Percentiles rank a stretch among this genome's conserved stretches.
Evolutionary conservation across 306 rosid species (phyloP).

Genomic region (Castanospermum australe): DNA sequence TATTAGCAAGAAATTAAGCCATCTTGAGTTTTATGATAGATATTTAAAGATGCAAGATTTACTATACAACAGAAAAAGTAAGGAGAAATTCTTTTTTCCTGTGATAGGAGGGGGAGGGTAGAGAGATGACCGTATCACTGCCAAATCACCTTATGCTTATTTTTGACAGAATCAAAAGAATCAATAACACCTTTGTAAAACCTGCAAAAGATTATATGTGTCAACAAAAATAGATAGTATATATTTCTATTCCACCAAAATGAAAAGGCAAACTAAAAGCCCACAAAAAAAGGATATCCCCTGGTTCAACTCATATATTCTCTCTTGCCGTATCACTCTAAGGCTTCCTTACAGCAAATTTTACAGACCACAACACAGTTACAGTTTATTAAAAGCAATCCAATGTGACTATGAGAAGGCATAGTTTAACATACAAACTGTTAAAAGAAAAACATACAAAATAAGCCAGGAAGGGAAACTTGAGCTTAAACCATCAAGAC

Average conservation of each 20-base stretch:
- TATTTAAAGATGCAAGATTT: neutral
- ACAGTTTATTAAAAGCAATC: neutral
- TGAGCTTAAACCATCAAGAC: neutral
- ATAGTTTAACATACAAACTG: neutral
- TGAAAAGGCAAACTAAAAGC: neutral
- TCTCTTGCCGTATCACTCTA: neutral
- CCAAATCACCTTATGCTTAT: slow-evolving; percentile 76
- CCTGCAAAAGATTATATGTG: slow-evolving; percentile 49
- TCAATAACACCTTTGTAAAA: slow-evolving; percentile 66
- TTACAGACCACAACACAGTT: neutral
- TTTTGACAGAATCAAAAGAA: slow-evolving; percentile 58
- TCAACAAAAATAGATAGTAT: neutral
- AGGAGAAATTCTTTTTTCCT: neutral
- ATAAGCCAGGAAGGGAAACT: neutral
- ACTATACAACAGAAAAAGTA: neutral
- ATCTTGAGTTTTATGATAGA: neutral
- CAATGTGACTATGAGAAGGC: neutral
- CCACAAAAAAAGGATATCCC: neutral
- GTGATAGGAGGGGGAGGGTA: neutral
- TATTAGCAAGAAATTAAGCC: neutral
- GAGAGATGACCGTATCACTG: neutral
- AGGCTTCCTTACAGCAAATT: slow-evolving; percentile 1
- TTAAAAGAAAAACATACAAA: neutral
- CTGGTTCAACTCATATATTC: slow-evolving; percentile 2
- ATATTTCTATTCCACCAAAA: neutral